These are phyloP conservation scores for Capronia americana DNA, from an alignment of 2,329 filamentous ascomycete species.

Conservation along the genomic window DNA sequence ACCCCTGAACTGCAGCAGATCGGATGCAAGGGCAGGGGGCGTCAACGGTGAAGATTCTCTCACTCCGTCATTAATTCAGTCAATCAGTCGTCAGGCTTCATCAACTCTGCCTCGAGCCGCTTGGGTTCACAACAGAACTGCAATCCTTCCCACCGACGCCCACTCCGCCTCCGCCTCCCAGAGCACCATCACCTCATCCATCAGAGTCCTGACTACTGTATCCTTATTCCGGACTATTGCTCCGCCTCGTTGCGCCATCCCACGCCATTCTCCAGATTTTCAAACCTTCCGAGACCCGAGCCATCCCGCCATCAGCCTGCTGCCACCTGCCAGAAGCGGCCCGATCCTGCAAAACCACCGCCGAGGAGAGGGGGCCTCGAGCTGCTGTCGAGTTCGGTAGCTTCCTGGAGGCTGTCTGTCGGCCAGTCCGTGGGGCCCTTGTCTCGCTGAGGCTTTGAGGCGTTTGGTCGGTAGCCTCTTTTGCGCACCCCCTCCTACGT, in stretches of 20 bases:
- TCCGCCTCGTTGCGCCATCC: conserved; percentile 23
- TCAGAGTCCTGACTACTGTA: conserved; percentile 10
- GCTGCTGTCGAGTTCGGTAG: conserved; percentile 2
- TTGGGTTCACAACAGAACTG: background rate
- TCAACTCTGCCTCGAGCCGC: background rate
- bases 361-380: conserved; percentile 1
- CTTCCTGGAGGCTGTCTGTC: background rate
- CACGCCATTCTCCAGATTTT: conserved; percentile 25
- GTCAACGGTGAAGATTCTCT: background rate
- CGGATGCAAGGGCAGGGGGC: conserved; percentile 19
- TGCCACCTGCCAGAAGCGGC: conserved; percentile 24
- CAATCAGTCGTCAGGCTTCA: background rate
- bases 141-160: background rate
- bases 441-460: background rate
- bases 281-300: conserved; percentile 16
- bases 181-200: background rate
- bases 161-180: background rate
- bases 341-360: conserved; percentile 12
- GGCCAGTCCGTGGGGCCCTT: conserved; percentile 6
- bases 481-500: conserved; percentile 7
- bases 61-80: background rate
- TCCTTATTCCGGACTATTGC: conserved; percentile 18
- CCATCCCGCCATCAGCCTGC: conserved; percentile 16
- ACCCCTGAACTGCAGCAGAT: conserved; percentile 21
- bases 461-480: conserved; percentile 9